These are phyloP conservation scores for Tillandsia fasciculata DNA, from an alignment of 176 grass and related monocot species.

Conservation along the genomic window DNA sequence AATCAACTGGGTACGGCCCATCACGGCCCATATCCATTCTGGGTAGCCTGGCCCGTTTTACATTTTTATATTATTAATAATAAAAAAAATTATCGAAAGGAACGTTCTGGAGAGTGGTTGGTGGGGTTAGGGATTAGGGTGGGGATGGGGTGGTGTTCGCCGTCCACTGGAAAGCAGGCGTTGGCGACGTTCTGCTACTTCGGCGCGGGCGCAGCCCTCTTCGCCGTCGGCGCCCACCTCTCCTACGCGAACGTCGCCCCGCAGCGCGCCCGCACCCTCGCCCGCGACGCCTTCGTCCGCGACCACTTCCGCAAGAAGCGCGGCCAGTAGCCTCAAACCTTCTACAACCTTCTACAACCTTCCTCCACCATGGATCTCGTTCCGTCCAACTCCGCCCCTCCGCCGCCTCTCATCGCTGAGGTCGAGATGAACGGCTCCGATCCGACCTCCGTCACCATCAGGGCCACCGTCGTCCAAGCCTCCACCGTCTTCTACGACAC, in stretches of 20 bases:
- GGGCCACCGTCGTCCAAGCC: slow-evolving; percentile 88
- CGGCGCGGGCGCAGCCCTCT: slow-evolving; percentile 37
- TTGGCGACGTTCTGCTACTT: slow-evolving; percentile 41
- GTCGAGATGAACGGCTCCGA: slow-evolving; percentile 77
- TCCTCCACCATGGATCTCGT: slow-evolving; percentile 34
- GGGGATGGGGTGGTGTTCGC: slow-evolving; percentile 58
- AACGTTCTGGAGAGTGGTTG: not conserved
- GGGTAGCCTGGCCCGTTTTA: too few relatives aligned
- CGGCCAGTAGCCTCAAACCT: slow-evolving; percentile 20
- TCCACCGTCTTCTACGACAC: slow-evolving; percentile 91
- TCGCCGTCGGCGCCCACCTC: slow-evolving; percentile 45
- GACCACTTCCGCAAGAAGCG: slow-evolving; percentile 47
- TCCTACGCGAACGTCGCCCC: slow-evolving; percentile 41
- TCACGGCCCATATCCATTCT: too few relatives aligned
- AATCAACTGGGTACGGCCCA: too few relatives aligned
- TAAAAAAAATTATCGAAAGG: not conserved
- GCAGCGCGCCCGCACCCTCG: slow-evolving; percentile 55
- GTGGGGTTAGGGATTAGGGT: not conserved
- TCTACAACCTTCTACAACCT: not conserved
- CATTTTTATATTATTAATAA: too few relatives aligned
- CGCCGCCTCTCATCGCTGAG: slow-evolving; percentile 52
- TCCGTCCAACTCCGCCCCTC: slow-evolving; percentile 30
- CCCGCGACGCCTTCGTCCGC: slow-evolving; percentile 55
- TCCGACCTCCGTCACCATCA: slow-evolving; percentile 38
- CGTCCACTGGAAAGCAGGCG: slow-evolving; percentile 51